Evolutionary conservation across 257 asterid genomes (phyloP).

Genomic region (Nicotiana attenuata): DNA sequence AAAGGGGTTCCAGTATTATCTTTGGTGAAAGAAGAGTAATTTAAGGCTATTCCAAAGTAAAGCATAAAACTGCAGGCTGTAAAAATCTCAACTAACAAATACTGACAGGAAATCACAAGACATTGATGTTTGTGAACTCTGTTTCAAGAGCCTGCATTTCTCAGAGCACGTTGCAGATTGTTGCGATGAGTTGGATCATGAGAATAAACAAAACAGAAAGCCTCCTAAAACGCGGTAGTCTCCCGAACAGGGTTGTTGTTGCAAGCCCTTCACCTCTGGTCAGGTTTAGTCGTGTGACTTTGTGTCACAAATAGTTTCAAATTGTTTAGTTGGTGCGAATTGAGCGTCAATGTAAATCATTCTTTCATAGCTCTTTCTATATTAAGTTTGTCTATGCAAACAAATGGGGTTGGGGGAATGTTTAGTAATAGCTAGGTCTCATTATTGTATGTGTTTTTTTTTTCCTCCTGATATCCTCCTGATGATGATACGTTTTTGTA

Average conservation of each 20-base stretch:
- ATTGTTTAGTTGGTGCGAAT: not conserved
- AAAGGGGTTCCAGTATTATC: conserved; percentile 87
- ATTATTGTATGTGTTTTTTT: no score
- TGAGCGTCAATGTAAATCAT: not conserved
- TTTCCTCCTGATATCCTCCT: no score
- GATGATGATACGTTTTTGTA: not conserved
- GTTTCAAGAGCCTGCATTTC: not conserved
- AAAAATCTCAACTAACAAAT: not conserved
- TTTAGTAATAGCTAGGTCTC: not conserved
- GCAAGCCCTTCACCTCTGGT: not conserved
- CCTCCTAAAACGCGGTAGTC: not conserved
- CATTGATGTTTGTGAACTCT: not conserved
- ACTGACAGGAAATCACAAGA: not conserved
- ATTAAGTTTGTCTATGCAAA: not conserved
- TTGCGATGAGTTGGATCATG: not conserved
- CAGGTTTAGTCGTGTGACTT: not conserved
- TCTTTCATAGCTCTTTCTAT: conserved; percentile 1
- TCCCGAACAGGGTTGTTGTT: not conserved
- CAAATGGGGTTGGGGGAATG: not conserved
- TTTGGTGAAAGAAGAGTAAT: conserved; percentile 34
- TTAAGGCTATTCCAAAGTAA: not conserved
- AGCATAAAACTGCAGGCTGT: conserved; percentile 1
- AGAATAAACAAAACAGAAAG: not conserved
- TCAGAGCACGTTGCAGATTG: not conserved
- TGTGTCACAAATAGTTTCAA: not conserved